Evolutionary conservation across 164 flowering plant genomes (phyloP).

Genomic region (Amborella trichopoda): DNA sequence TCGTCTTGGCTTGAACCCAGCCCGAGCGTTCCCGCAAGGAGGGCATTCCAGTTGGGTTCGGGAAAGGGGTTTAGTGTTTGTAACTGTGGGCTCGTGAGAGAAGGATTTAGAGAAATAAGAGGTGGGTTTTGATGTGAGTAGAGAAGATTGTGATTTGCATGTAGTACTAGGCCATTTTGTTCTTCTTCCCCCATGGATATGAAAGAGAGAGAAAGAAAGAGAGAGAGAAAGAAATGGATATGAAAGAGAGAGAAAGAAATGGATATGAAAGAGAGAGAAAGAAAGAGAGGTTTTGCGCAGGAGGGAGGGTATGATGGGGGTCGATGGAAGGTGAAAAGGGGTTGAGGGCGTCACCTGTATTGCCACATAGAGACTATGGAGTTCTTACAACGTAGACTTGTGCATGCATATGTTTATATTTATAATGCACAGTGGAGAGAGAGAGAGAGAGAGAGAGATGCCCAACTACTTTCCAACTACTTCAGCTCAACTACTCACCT

Average conservation of each 20-base stretch:
- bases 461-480: constrained; percentile 20
- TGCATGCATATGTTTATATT: no score
- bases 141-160: no score
- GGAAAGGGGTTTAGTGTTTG: neutral
- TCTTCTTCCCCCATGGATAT: no score
- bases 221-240: neutral
- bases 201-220: neutral
- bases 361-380: no score
- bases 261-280: constrained; percentile 9
- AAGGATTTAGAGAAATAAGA: constrained; percentile 7
- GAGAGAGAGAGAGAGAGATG: neutral
- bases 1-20: neutral
- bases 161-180: no score
- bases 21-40: constrained; percentile 13
- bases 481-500: constrained; percentile 22
- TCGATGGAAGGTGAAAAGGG: no score
- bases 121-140: constrained; percentile 2
- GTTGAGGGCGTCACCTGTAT: no score
- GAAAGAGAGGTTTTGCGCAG: no score
- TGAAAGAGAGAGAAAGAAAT: constrained; percentile 21
- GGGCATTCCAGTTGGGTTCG: constrained; percentile 25
- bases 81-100: constrained; percentile 7
- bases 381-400: no score
- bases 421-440: no score
- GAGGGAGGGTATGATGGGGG: no score